These are phyloP conservation scores for Nothophaeocryptopus gaeumannii DNA, from an alignment of 2,329 filamentous ascomycete genomes.

Conservation along the genomic window DNA sequence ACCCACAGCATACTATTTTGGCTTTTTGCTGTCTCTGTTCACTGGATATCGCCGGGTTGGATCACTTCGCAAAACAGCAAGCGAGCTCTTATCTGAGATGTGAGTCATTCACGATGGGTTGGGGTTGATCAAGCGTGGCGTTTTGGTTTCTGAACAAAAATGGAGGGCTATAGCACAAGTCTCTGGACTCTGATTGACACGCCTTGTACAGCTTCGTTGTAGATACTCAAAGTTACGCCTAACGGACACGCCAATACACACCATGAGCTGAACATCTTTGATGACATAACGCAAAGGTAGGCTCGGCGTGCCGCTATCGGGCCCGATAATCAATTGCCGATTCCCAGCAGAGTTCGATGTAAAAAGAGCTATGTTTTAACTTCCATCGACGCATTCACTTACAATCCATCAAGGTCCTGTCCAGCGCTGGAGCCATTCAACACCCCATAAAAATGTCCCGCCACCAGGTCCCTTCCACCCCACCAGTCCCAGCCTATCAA, in stretches of 20 bases:
- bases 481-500: constrained; percentile 34
- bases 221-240: neutral
- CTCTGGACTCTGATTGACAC: neutral
- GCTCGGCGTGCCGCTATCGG: too few relatives aligned
- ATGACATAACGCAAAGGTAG: neutral
- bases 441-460: neutral
- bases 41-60: too few relatives aligned
- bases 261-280: neutral
- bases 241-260: neutral
- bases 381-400: constrained; percentile 1
- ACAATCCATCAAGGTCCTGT: neutral
- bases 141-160: neutral
- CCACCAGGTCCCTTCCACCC: too few relatives aligned
- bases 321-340: too few relatives aligned
- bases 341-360: too few relatives aligned
- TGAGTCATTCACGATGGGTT: neutral
- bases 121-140: constrained; percentile 4
- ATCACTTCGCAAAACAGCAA: too few relatives aligned
- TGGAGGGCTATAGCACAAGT: too few relatives aligned
- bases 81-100: neutral
- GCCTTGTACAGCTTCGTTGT: constrained; percentile 7
- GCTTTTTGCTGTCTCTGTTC: too few relatives aligned
- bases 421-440: too few relatives aligned
- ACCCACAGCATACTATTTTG: too few relatives aligned
- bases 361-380: neutral